phyloP scores from a whole-genome alignment of 2,329 filamentous ascomycete species.

The Neurospora crassa region DNA sequence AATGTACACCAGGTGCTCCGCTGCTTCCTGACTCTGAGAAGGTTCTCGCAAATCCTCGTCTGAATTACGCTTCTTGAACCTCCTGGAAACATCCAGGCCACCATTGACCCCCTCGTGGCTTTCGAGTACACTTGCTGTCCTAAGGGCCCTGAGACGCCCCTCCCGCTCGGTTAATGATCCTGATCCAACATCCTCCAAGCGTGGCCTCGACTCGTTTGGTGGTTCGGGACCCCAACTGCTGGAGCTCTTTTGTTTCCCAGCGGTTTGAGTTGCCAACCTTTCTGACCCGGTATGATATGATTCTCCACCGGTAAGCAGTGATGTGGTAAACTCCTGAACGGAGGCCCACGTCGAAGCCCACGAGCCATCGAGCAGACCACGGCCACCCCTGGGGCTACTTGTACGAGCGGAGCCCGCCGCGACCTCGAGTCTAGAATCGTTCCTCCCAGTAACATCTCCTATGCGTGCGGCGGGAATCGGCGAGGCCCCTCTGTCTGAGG shows the following conservation, averaged over 20 bases:
- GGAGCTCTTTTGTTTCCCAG: constrained; percentile 22
- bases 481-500: constrained; percentile 32
- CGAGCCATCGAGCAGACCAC: constrained; percentile 38
- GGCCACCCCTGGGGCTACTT: constrained; percentile 22
- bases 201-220: constrained; percentile 28
- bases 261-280: constrained; percentile 18
- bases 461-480: constrained; percentile 37
- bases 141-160: constrained; percentile 43
- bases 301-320: constrained; percentile 27
- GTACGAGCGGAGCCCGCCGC: constrained; percentile 6
- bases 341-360: constrained; percentile 46
- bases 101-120: constrained; percentile 52
- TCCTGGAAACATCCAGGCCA: constrained; percentile 43
- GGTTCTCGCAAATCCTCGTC: constrained; percentile 42
- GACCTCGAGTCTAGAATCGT: constrained; percentile 12
- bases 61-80: constrained; percentile 58
- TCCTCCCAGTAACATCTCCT: constrained; percentile 21
- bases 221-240: constrained; percentile 42
- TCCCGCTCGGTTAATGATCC: constrained; percentile 46
- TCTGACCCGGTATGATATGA: constrained; percentile 23
- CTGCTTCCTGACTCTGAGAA: constrained; percentile 46
- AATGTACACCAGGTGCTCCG: constrained; percentile 79
- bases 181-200: constrained; percentile 39
- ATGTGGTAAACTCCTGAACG: constrained; percentile 44
- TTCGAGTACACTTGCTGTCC: constrained; percentile 50